These are phyloP conservation scores for Penicillium hesseltinei DNA, from an alignment of 2,329 filamentous ascomycete genomes.

Conservation along the genomic window DNA sequence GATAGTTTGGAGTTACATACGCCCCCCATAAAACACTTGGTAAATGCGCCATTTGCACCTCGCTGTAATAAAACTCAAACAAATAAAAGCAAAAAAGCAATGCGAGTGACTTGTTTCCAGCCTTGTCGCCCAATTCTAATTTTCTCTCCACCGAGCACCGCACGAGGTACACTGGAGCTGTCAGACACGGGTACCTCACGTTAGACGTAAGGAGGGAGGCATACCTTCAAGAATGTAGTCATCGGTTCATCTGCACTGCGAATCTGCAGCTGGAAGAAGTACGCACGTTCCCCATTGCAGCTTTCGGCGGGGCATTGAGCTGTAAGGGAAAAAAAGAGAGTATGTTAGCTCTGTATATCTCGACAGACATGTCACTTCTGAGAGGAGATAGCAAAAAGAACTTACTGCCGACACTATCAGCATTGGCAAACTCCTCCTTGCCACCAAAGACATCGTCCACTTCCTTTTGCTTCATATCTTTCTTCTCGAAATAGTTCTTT, in stretches of 20 bases:
- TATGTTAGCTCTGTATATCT: not conserved
- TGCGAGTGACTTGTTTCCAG: not conserved
- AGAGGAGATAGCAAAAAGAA: slow-evolving; percentile 2
- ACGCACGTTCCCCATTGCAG: slow-evolving; percentile 81
- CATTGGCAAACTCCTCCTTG: slow-evolving; percentile 84
- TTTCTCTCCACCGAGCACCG: slow-evolving; percentile 50
- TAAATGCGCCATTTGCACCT: slow-evolving; percentile 11
- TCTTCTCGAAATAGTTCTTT: slow-evolving; percentile 76
- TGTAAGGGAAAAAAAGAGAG: slow-evolving; percentile 26
- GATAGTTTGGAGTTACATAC: not conserved
- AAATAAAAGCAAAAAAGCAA: slow-evolving; percentile 9
- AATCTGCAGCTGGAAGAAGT: slow-evolving; percentile 97
- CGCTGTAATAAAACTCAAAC: slow-evolving; percentile 1
- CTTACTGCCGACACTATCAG: slow-evolving; percentile 70
- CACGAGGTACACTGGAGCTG: slow-evolving; percentile 46
- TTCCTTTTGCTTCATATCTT: slow-evolving; percentile 76
- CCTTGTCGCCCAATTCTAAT: slow-evolving; percentile 27
- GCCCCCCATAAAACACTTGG: not conserved
- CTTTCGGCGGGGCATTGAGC: slow-evolving; percentile 78
- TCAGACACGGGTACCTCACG: slow-evolving; percentile 21
- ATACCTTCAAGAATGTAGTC: slow-evolving; percentile 90
- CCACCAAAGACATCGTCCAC: slow-evolving; percentile 89
- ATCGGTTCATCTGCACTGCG: slow-evolving; percentile 97
- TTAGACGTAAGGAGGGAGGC: slow-evolving; percentile 23
- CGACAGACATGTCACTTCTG: not conserved